Conservation (phyloP, 768 basidiomycete genomes). For the Gautieria morchelliformis region DNA sequence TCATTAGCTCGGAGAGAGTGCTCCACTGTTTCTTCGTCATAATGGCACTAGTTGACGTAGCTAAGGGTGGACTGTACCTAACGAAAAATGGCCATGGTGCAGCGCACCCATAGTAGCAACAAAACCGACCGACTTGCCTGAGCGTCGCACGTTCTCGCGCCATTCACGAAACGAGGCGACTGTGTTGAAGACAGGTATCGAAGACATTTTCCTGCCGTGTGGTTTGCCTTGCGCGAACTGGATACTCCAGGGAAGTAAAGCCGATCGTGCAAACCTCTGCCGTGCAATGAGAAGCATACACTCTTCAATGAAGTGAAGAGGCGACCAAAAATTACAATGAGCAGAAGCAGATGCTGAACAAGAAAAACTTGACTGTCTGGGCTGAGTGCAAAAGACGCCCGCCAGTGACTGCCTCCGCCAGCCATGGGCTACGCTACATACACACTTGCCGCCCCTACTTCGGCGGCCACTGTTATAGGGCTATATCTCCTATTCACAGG, state of each 20-base stretch:
- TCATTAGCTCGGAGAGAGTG: slow-evolving; percentile 71
- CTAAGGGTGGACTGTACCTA: slow-evolving; percentile 45
- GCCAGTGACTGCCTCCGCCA: background rate
- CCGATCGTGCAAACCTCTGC: background rate
- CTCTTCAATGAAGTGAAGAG: background rate
- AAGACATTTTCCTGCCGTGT: slow-evolving; percentile 8
- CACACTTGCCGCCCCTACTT: slow-evolving; percentile 34
- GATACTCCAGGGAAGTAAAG: background rate
- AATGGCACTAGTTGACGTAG: background rate
- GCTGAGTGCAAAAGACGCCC: background rate
- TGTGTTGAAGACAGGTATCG: slow-evolving; percentile 45
- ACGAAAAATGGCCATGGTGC: slow-evolving; percentile 85
- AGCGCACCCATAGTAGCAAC: slow-evolving; percentile 99
- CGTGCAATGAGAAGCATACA: background rate
- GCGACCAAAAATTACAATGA: too few relatives aligned
- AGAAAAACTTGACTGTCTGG: background rate
- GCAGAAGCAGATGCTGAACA: background rate
- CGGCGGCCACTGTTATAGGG: slow-evolving; percentile 54
- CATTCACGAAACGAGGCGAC: slow-evolving; percentile 61
- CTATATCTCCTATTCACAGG: slow-evolving; percentile 90
- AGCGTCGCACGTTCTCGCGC: slow-evolving; percentile 53
- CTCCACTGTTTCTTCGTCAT: slow-evolving; percentile 41
- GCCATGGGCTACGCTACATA: slow-evolving; percentile 23
- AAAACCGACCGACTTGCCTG: slow-evolving; percentile 68
- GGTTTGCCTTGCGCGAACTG: background rate